Base-by-base conservation (phyloP, 2,329 filamentous ascomycete genomes). In the Diaporthe caulivora region DNA sequence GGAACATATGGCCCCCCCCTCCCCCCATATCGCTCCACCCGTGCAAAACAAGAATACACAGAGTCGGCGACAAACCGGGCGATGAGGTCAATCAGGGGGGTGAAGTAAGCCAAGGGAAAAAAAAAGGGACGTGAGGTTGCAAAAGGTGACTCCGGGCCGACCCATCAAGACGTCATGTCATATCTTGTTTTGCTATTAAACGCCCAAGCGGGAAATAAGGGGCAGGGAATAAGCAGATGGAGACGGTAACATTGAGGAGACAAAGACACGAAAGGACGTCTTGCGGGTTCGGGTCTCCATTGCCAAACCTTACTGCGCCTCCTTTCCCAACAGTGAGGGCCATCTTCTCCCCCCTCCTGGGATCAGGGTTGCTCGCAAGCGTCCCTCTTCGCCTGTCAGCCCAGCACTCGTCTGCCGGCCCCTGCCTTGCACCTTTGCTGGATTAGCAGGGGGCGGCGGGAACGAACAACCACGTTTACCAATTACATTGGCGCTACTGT, bases 351-450 rank as follows among this genome's bases (percentile, higher is more conserved):
- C 17, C 62, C 47, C 21, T 3, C 17, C 62, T 31, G 47, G 62
- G 62, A 67, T 67, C 62, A 67, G 62, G 62, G 62, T 53, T 67
- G n/a, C 47, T 67, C 29, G 21, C 62, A 67, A 67, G 62, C 62
- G 62, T 53, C 31, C 21, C 13, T 26, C 6, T 53, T 26, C n/a
- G 44, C 62, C 47, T 53, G 62, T 67, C 62, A 67, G 21, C 9
- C 62, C 5, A 34, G 34, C 34, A 34, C 29, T 51, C 29, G 62
- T 51, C 44, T 51, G 62, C 44, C 62, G 44, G 51, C 11, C 11
- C 29, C 44, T 34, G 13, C 44, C 49, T 65, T 21, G 8, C 44
- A 37, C 44, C 34, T 5, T 51, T 53, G 31, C 47, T 51, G 40
- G 40, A 18, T 10, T 67, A 67, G 60, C 44, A 24, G 42, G 40